phyloP scores from a whole-genome alignment of 495 filamentous ascomycete genomes.

The Podospora anserina region DNA sequence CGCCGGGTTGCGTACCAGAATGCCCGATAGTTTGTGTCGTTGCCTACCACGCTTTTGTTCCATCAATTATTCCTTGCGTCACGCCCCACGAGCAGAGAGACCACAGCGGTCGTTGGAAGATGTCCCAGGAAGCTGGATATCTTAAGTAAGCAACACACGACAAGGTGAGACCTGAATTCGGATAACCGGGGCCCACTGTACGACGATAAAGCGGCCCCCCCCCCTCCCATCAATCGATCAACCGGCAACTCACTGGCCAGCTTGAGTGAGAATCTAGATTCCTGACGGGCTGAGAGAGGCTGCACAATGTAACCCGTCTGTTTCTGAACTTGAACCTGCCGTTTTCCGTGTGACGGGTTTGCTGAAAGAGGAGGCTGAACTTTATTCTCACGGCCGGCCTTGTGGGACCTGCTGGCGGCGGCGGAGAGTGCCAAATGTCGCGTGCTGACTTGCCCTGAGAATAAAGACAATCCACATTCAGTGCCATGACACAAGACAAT shows the following conservation, averaged over 20 bases:
- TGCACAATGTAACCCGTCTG: conserved; percentile 12
- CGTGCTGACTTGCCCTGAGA: conserved; percentile 3
- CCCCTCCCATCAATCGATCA: neutral
- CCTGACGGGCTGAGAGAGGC: conserved; percentile 1
- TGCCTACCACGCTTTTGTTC: neutral
- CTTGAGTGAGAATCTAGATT: neutral
- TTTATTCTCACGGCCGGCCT: conserved; percentile 15
- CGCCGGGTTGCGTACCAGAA: conserved; percentile 9
- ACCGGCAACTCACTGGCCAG: neutral
- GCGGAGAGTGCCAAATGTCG: neutral
- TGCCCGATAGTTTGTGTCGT: neutral
- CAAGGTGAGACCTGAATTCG: neutral
- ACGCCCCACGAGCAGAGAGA: no score
- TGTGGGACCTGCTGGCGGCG: neutral
- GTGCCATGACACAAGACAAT: neutral
- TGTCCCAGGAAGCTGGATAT: neutral
- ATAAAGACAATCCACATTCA: neutral
- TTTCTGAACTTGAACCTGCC: conserved; percentile 4
- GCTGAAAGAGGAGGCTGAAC: conserved; percentile 20
- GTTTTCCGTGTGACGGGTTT: conserved; percentile 13
- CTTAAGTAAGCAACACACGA: neutral
- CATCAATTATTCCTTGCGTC: neutral
- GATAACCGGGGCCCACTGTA: conserved; percentile 1
- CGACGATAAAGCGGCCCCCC: neutral
- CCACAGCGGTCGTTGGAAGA: neutral